A percentile compares a stretch with the other conserved stretches of the same genome.
Conservation (phyloP, 768 basidiomycete species). For the Paxillus rubicundulus region DNA sequence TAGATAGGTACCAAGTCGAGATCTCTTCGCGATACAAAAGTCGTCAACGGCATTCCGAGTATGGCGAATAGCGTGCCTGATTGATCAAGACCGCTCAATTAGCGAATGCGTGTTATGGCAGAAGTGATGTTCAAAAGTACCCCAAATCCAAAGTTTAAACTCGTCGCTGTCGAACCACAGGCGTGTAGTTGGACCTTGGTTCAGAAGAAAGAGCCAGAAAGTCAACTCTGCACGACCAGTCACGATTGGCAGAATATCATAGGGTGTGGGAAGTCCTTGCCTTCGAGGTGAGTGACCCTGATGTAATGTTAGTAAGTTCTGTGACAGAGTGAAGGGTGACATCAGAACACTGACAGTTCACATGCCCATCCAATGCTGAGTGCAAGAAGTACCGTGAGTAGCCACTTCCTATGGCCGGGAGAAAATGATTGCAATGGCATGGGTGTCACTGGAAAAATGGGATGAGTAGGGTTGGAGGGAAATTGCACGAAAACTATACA, state of each 20-base stretch:
- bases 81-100: slow-evolving; percentile 9
- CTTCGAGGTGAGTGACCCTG: slow-evolving; percentile 82
- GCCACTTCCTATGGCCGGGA: slow-evolving; percentile 43
- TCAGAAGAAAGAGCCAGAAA: slow-evolving; percentile 81
- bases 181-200: slow-evolving; percentile 68
- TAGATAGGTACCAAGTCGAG: slow-evolving; percentile 49
- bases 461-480: slow-evolving; percentile 2
- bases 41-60: slow-evolving; percentile 70
- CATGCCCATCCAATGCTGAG: slow-evolving; percentile 74
- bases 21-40: slow-evolving; percentile 55
- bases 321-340: neutral
- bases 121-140: slow-evolving; percentile 36
- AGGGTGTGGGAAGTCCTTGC: slow-evolving; percentile 30
- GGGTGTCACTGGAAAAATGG: slow-evolving; percentile 46
- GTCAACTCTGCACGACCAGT: slow-evolving; percentile 51
- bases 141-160: slow-evolving; percentile 67
- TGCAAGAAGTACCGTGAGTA: slow-evolving; percentile 69
- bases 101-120: slow-evolving; percentile 6
- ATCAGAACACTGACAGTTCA: slow-evolving; percentile 56
- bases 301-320: neutral
- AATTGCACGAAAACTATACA: slow-evolving; percentile 6
- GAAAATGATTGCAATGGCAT: slow-evolving; percentile 55
- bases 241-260: slow-evolving; percentile 5
- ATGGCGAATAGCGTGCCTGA: slow-evolving; percentile 63
- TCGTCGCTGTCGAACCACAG: slow-evolving; percentile 83